These are phyloP conservation scores for Angophora floribunda DNA, from an alignment of 345 rosid genomes.

Conservation along the genomic window DNA sequence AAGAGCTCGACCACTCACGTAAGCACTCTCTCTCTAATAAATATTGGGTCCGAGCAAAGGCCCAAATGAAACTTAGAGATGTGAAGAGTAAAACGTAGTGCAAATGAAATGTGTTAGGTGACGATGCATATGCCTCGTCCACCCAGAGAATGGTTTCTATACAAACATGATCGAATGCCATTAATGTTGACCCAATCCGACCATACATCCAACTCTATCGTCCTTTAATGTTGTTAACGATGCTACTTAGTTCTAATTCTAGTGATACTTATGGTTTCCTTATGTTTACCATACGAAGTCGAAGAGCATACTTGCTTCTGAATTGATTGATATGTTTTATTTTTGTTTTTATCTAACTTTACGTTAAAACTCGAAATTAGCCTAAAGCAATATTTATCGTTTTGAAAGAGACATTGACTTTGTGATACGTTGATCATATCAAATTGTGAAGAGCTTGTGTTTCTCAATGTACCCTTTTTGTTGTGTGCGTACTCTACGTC, in stretches of 20 bases:
- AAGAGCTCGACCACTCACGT: background rate
- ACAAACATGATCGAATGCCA: background rate
- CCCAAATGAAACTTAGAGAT: background rate
- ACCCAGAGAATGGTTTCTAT: background rate
- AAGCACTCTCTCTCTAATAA: background rate
- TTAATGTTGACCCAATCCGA: background rate
- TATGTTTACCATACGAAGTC: background rate
- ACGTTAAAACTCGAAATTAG: background rate
- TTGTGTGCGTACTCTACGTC: background rate
- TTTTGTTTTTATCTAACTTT: background rate
- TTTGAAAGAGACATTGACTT: background rate
- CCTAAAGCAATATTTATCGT: rapidly evolving
- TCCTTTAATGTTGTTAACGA: background rate
- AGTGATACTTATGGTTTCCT: rapidly evolving
- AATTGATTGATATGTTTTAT: background rate
- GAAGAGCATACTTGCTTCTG: background rate
- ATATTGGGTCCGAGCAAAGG: background rate
- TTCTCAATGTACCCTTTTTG: background rate
- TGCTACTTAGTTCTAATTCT: background rate
- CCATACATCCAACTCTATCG: background rate
- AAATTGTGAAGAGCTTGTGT: background rate
- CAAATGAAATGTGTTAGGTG: background rate
- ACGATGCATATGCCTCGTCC: background rate
- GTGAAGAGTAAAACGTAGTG: background rate
- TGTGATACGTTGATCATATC: background rate